Base-by-base conservation (phyloP, 2,329 filamentous ascomycete genomes). In the Neospermospora avenae region DNA sequence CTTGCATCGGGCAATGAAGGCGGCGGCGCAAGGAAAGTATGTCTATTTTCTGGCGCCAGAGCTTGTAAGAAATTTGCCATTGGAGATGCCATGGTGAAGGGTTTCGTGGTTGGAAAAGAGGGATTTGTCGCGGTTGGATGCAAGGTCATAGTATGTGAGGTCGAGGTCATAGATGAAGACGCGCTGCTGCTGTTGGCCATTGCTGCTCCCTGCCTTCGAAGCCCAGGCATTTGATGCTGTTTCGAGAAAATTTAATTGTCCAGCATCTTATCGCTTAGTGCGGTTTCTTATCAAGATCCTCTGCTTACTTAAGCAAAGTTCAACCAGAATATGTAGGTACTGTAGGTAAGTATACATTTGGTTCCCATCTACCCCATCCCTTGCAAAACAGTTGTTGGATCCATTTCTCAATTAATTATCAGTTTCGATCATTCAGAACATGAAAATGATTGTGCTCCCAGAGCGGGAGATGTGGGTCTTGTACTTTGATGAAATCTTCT, bases 11-110 rank as follows among this genome's bases (percentile, higher is more conserved):
- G 84, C 34, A 96, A 79, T 22, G 83, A 76, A 7, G 81, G 70
- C 2, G 84, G 79, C 4, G 93, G 92, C 65, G 88, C 86, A n/a
- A 97, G 79, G 71, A 96, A 96, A 25, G 76, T 74, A 60, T 72
- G 66, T 57, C 71, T 63, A 44, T 70, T 71, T 22, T 55, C 59
- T 11, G 68, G 67, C 20, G 62, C 60, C 1, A 74, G 67, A 18
- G 66, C 64, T 42, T 63, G 22, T 16, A 71, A 49, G 7, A 73
- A 55, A 37, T 63, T 64, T 31, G 59, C 64, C 55, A 68, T 67
- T 61, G 65, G 51, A 7, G 61, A 61, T 18, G 62, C 24, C 48
- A 54, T 62, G 14, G 45, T 39, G 13, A 51, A 31, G 34, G 53
- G 48, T 44, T 63, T 67, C 16, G 57, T 74, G 55, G 79, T 73